phyloP scores from a whole-genome alignment of 2,329 filamentous ascomycete genomes.

The Colletotrichum caudatum region DNA sequence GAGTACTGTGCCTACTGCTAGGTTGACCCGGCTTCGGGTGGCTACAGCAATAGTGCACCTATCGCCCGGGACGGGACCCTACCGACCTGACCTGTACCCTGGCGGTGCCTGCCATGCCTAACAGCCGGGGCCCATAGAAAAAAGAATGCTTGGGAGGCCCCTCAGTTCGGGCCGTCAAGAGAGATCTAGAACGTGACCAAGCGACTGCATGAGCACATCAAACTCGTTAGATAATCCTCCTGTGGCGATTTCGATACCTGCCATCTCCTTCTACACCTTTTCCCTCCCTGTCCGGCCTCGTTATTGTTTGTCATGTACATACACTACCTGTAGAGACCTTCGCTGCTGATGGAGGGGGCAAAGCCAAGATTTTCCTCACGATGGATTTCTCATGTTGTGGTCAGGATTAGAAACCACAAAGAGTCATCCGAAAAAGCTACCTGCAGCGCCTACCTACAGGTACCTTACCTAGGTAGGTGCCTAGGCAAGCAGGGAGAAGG shows the following conservation, averaged over 20 bases:
- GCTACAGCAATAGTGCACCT: background rate
- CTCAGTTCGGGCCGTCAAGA: constrained; percentile 31
- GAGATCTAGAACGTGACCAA: constrained; percentile 40
- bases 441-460: no score
- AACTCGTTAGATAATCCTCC: constrained; percentile 31
- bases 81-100: constrained; percentile 19
- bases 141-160: constrained; percentile 25
- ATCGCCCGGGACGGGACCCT: constrained; percentile 13
- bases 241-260: constrained; percentile 20
- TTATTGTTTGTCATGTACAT: no score
- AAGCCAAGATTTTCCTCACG: background rate
- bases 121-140: constrained; percentile 2
- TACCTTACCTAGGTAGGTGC: no score
- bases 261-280: background rate
- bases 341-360: background rate
- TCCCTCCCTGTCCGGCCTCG: background rate
- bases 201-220: constrained; percentile 17
- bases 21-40: background rate
- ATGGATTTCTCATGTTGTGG: constrained; percentile 19
- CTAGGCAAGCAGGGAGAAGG: background rate
- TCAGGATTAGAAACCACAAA: constrained; percentile 22
- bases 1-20: no score
- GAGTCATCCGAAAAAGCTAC: background rate
- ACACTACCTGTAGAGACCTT: background rate
- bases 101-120: constrained; percentile 13